Evolutionary conservation across 225 moss, liverwort and hornwort genomes (phyloP), one percentile per base, ranked within the genome.

Genomic region (Polytrichum formosum): DNA sequence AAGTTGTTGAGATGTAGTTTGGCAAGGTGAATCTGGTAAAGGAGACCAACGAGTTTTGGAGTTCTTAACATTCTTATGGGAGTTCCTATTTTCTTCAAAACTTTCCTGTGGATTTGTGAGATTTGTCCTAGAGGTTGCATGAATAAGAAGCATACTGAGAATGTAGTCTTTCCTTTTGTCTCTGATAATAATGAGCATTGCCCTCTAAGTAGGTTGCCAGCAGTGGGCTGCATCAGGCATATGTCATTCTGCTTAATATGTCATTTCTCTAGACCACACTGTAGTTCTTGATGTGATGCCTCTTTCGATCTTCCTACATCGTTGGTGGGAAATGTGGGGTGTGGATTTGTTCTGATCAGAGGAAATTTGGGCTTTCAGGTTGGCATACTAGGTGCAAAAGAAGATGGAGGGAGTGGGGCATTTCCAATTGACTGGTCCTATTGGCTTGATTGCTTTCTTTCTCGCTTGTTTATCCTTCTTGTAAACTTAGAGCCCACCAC

Each of bases 401-500:
- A 83, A 63, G 80, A 87, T 56, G 93, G 89, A 65, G 85, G 81
- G 67, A 87, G 77, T 77, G 87, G 80, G 54, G 82, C 77, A 23
- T 82, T 91, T 56, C 87, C 80, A 19, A 83, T 93, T 71, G 82
- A 93, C 67, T 93, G 93, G 93, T 80, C 85, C 25, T 73, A 81
- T 70, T 93, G 93, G 93, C 79, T 93, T 53, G 85, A 87, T 53
- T 81, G 78, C 63, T 93, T 93, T 71, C 79, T 93, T 30, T 80
- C 85, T 71, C 93, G 91, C 46, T 75, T 93, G 13, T 93, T 93
- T 73, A 70, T 79, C 33, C 89, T 93, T 53, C 93, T 93, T 64
- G 77, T 91, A n/a, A 91, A 93, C 75, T 80, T 93, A 83, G 93
- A 93, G 68, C 93, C 93, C 26, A 83, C 77, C 55, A 80, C 77